phyloP scores from a whole-genome alignment of 257 asterid species.

The Ehretia macrophylla region DNA sequence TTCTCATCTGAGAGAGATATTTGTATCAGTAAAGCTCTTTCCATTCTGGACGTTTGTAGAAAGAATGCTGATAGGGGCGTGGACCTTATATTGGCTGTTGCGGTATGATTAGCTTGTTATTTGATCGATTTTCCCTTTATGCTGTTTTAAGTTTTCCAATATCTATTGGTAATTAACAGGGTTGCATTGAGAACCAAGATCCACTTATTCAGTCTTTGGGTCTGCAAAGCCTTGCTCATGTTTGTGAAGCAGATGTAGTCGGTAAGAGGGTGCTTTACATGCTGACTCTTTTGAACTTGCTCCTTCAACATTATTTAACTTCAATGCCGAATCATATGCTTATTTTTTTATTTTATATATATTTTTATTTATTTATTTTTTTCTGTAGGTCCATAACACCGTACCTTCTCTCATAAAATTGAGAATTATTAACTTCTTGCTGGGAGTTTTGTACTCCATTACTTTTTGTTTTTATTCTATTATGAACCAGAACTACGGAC shows the following conservation, averaged over 20 bases:
- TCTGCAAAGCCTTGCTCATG: slow-evolving; percentile 86
- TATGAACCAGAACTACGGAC: too few species aligned
- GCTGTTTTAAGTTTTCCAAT: slow-evolving; percentile 27
- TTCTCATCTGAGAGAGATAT: slow-evolving; percentile 52
- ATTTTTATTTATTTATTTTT: too few species aligned
- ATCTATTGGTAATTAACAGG: slow-evolving; percentile 42
- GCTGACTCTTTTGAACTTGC: neutral
- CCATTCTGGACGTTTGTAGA: slow-evolving; percentile 82
- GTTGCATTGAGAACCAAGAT: slow-evolving; percentile 74
- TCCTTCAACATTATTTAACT: neutral
- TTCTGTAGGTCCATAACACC: too few species aligned
- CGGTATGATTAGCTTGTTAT: slow-evolving; percentile 51
- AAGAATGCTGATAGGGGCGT: slow-evolving; percentile 97
- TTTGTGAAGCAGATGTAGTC: slow-evolving; percentile 94
- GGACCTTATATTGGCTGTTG: slow-evolving; percentile 86
- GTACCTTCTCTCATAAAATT: too few species aligned
- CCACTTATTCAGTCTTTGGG: slow-evolving; percentile 82
- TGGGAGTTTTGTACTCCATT: too few species aligned
- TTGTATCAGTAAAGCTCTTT: slow-evolving; percentile 74
- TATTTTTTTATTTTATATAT: too few species aligned
- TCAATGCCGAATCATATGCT: neutral
- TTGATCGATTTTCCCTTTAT: slow-evolving; percentile 21
- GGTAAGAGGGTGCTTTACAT: slow-evolving; percentile 40
- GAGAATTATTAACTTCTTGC: neutral
- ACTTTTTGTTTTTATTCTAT: too few species aligned